Conservation (phyloP, 2,329 filamentous ascomycete species). For the Aureobasidium sp. region DNA sequence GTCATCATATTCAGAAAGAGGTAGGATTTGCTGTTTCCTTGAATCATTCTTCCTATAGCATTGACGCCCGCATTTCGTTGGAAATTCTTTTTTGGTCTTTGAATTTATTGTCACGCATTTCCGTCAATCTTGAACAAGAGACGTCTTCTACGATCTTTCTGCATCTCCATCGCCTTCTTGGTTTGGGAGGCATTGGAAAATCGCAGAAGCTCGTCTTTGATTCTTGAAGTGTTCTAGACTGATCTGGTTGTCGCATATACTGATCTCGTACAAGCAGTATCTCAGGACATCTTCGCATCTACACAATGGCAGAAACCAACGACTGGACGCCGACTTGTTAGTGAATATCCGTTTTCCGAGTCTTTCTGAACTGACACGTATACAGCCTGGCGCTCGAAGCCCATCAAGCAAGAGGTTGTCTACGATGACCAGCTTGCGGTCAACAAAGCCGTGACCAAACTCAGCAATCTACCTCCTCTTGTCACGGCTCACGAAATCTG, state of each 20-base stretch:
- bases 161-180: background rate
- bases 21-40: background rate
- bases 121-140: conserved; percentile 3
- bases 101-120: conserved; percentile 10
- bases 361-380: background rate
- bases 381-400: conserved; percentile 67
- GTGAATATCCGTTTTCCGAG: conserved; percentile 1
- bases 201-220: background rate
- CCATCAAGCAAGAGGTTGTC: conserved; percentile 67
- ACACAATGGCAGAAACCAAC: conserved; percentile 13
- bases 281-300: background rate
- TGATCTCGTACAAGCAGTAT: background rate
- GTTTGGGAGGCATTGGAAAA: too few relatives aligned
- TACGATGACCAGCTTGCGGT: conserved; percentile 60
- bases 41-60: background rate
- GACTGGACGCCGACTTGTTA: conserved; percentile 37
- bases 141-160: background rate
- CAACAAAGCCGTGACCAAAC: conserved; percentile 54
- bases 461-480: conserved; percentile 65
- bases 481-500: conserved; percentile 76
- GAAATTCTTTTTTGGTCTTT: conserved; percentile 3
- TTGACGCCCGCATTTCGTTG: background rate
- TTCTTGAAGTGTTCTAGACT: background rate
- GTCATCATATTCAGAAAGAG: background rate
- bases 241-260: background rate